These are phyloP conservation scores for Xylariaceae sp. DNA, from an alignment of 2,329 filamentous ascomycete species.

Conservation along the genomic window DNA sequence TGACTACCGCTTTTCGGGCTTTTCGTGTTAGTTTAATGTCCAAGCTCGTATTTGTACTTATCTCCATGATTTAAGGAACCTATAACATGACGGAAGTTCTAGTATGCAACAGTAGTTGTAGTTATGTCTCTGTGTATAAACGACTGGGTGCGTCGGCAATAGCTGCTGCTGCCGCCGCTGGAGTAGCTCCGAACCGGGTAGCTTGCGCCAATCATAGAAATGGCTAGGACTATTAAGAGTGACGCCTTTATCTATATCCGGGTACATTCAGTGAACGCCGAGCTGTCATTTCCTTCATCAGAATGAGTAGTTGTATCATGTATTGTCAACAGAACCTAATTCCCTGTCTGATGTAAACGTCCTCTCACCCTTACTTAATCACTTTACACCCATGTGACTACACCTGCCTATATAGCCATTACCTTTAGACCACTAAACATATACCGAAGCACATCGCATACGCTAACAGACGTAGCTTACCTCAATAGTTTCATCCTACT, in stretches of 20 bases:
- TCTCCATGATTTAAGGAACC: too few relatives aligned
- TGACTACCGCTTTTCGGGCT: too few relatives aligned
- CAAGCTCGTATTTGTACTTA: too few relatives aligned
- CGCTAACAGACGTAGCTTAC: too few relatives aligned
- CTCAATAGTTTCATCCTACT: too few relatives aligned
- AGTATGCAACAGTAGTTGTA: too few relatives aligned
- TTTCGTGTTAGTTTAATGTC: too few relatives aligned
- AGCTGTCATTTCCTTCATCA: not conserved
- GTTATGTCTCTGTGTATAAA: too few relatives aligned
- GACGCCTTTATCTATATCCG: too few relatives aligned
- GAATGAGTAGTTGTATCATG: not conserved
- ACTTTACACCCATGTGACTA: not conserved
- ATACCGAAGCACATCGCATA: not conserved
- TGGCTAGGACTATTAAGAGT: not conserved
- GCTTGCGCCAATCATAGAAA: constrained; percentile 2
- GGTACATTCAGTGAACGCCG: constrained; percentile 3
- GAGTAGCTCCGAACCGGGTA: constrained; percentile 8
- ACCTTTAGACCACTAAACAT: not conserved
- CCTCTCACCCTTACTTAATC: not conserved
- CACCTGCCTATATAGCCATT: not conserved
- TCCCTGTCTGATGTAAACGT: not conserved
- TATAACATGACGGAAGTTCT: not conserved
- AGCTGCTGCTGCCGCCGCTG: too few relatives aligned
- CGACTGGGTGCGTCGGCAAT: too few relatives aligned
- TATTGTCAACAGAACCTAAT: not conserved